Evolutionary conservation across 768 basidiomycete species (phyloP), one percentile per base, ranked within the genome.

Genomic region (Mycena metata): DNA sequence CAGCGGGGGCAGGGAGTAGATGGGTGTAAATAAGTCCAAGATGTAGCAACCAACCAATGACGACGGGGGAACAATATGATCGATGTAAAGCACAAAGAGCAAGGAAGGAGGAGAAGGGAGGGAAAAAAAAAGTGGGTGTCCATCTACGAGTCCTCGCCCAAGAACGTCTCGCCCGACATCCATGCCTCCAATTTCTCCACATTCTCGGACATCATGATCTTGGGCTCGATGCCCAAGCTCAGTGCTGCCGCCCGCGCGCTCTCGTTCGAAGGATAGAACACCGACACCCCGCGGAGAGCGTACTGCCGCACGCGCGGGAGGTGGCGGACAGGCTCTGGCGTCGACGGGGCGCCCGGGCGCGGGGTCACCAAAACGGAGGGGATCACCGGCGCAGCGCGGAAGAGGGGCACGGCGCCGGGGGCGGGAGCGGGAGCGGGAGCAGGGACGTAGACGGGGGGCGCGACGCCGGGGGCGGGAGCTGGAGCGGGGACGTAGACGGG

Each of bases 131-230:
- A 51, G 12, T 6, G 12, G n/a, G 42, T 16, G 23, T 26, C 23
- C 24, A 9, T 8, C 54, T 17, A 19, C 1, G 3, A 16, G 26
- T 54, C 62, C 42, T 64, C 62, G 19, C 52, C 62, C 1, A 39
- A 5, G 43, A 64, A 64, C 0, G 52, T 51, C 51, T 47, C 13
- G n/a, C 24, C 24, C 21, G 16, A 4, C 42, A 64, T 55, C 62
- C 62, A 64, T 2, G 42, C 51, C 52, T 64, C 52, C 43, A 64
- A 10, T 26, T 64, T 64, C 5, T 52, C 62, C 5, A 12, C 5
- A 12, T 64, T 55, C 9, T 11, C 6, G 2, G 42, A 41, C 2
- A 64, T 30, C 62, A 64, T 64, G 33, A 64, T 54, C 33, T 64
- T 54, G n/a, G 45, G 2, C 10, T 64, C 52, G 12, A 62, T 16